Conservation (phyloP, 805 yeast species). For the Wickerhamiella spandovensis region DNA sequence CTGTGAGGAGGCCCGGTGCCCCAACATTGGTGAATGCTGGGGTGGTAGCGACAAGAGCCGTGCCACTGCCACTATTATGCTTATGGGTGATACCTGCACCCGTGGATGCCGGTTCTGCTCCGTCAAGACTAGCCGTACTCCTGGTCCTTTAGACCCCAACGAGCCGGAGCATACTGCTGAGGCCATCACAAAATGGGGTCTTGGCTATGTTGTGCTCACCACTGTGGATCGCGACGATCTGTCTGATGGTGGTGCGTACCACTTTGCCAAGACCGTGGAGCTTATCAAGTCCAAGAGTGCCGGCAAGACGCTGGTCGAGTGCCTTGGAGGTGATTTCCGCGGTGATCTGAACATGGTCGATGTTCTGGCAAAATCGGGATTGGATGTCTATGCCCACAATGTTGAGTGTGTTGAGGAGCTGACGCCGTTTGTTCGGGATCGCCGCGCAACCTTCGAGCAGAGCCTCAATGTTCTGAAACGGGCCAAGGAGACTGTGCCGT, state of each 20-base stretch:
- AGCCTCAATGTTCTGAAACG: slow-evolving; percentile 61
- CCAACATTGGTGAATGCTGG: slow-evolving; percentile 99
- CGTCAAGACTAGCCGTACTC: slow-evolving; percentile 81
- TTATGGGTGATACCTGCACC: slow-evolving; percentile 96
- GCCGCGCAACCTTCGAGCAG: slow-evolving; percentile 92
- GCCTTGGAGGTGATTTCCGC: slow-evolving; percentile 86
- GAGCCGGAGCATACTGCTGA: slow-evolving; percentile 98
- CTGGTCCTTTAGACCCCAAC: slow-evolving; percentile 81
- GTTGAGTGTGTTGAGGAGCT: slow-evolving; percentile 90
- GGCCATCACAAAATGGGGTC: slow-evolving; percentile 94
- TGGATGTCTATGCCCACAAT: slow-evolving; percentile 95
- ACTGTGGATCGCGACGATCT: slow-evolving; percentile 97
- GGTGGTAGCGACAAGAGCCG: slow-evolving; percentile 84
- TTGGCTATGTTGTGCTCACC: slow-evolving; percentile 93
- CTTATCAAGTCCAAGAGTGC: slow-evolving; percentile 71
- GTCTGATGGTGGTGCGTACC: slow-evolving; percentile 84
- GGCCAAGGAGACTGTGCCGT: slow-evolving; percentile 68
- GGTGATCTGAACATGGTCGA: slow-evolving; percentile 77
- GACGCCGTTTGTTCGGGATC: slow-evolving; percentile 90
- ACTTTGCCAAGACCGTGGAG: slow-evolving; percentile 75
- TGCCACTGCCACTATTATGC: slow-evolving; percentile 96
- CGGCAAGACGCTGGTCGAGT: slow-evolving; percentile 85
- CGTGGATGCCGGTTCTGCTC: slow-evolving; percentile 98
- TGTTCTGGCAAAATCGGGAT: slow-evolving; percentile 68
- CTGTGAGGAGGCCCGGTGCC: slow-evolving; percentile 98